Percentiles rank a stretch among this genome's conserved stretches.
Conservation (phyloP, 2,329 filamentous ascomycete genomes). For the Colletotrichum limetticola region DNA sequence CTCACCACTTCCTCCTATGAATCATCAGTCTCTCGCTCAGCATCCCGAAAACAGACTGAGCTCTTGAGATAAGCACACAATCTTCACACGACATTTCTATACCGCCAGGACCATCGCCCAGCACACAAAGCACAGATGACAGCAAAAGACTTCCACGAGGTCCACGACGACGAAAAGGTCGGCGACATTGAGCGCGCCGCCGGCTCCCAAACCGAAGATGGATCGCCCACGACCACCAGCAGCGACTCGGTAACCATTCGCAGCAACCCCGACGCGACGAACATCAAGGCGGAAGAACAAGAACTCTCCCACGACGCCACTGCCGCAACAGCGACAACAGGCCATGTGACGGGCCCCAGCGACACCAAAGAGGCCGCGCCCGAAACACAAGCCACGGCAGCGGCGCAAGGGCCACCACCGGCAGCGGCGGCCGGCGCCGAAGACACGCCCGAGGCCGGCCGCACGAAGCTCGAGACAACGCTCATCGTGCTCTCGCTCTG, state of each 20-base stretch:
- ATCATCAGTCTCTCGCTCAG: neutral
- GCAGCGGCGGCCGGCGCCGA: neutral
- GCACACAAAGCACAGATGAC: slow-evolving; percentile 9
- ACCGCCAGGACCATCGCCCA: neutral
- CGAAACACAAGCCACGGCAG: neutral
- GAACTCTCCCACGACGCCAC: neutral
- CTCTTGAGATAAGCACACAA: neutral
- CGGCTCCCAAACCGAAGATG: slow-evolving; percentile 14
- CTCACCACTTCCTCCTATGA: neutral
- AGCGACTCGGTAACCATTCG: slow-evolving; percentile 23
- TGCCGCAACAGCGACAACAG: neutral
- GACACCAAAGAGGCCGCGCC: slow-evolving; percentile 3
- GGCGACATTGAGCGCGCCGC: slow-evolving; percentile 26
- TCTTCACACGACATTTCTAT: neutral
- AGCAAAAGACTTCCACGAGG: neutral
- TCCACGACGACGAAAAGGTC: slow-evolving; percentile 33
- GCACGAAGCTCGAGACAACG: slow-evolving; percentile 50
- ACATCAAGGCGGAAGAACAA: neutral
- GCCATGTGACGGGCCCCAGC: neutral
- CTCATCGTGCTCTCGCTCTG: slow-evolving; percentile 35
- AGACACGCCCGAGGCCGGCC: slow-evolving; percentile 44
- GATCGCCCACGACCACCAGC: slow-evolving; percentile 6
- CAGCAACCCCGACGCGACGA: neutral
- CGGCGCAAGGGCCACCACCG: neutral
- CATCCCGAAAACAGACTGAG: neutral